phyloP scores from a whole-genome alignment of 1,284 basidiomycete genomes.

The Mycosarcoma mackinlayi region DNA sequence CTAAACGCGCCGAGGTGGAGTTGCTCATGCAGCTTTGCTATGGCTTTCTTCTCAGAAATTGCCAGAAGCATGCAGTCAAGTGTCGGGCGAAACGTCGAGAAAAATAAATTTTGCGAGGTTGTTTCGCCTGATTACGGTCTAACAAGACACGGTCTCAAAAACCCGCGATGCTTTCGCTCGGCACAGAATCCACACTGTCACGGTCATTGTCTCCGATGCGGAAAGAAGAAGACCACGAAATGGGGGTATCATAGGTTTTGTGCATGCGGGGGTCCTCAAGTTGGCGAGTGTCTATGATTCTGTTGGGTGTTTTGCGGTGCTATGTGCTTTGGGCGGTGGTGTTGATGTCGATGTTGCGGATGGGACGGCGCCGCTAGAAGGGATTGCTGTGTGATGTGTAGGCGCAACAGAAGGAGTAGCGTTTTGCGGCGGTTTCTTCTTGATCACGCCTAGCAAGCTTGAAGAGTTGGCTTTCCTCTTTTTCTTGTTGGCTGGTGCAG shows the following conservation, averaged over 20 bases:
- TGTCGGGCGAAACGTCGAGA: conserved; percentile 26
- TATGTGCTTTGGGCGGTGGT: no score
- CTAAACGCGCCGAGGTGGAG: conserved; percentile 22
- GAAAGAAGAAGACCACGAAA: no score
- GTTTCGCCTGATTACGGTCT: no score
- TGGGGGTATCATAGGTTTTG: neutral
- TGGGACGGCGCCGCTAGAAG: neutral
- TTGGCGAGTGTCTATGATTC: no score
- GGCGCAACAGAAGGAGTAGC: no score
- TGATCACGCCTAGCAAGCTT: conserved; percentile 30
- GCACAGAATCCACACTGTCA: neutral
- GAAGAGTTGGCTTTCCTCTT: conserved; percentile 30
- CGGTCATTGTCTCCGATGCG: neutral
- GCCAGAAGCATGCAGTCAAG: conserved; percentile 14
- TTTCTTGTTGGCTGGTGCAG: conserved; percentile 13
- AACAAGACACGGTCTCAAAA: conserved; percentile 12
- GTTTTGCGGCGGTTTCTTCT: conserved; percentile 25
- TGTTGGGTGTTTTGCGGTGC: no score
- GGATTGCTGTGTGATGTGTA: neutral
- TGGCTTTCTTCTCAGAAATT: conserved; percentile 16
- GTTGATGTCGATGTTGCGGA: neutral
- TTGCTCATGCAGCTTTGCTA: conserved; percentile 11
- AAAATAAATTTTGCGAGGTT: no score
- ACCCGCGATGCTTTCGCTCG: neutral
- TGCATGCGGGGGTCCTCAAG: neutral